These are phyloP conservation scores for Silene conica DNA, from an alignment of 148 eudicot species.

Conservation along the genomic window DNA sequence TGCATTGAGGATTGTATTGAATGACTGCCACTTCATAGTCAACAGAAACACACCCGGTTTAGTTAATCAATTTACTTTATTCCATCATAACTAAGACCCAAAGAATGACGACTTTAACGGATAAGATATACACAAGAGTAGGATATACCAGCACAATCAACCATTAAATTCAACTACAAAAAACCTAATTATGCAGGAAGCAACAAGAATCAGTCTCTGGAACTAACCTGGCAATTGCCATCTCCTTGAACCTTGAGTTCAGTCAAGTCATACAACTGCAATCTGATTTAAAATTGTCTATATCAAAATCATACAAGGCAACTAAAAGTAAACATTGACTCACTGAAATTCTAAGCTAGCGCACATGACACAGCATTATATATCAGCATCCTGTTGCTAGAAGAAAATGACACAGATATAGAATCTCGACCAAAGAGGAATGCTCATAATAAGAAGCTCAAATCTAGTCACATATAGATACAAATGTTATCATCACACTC, in stretches of 20 bases:
- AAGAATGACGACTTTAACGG: not conserved
- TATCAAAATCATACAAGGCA: conserved; percentile 23
- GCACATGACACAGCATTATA: conserved; percentile 1
- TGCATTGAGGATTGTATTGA: no score
- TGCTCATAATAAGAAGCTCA: not conserved
- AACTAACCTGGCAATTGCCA: conserved; percentile 92
- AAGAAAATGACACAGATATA: not conserved
- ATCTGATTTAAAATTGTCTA: conserved; percentile 45
- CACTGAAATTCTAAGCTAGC: conserved; percentile 16
- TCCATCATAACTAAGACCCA: not conserved
- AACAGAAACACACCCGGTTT: not conserved
- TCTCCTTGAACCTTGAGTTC: conserved; percentile 92
- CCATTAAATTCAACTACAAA: not conserved
- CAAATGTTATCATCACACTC: conserved; percentile 7
- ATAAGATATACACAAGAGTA: not conserved
- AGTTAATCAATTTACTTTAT: not conserved
- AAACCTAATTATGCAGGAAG: not conserved
- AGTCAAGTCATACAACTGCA: conserved; percentile 81
- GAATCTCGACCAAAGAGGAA: not conserved
- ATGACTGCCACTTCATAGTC: not conserved
- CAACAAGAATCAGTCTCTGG: conserved; percentile 6
- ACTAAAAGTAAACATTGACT: not conserved
- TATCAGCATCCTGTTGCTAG: not conserved
- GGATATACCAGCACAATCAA: not conserved
- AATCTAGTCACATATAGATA: not conserved